These are phyloP conservation scores for Erythrophleum ivorense DNA, from an alignment of 331 rosid genomes.

Conservation along the genomic window DNA sequence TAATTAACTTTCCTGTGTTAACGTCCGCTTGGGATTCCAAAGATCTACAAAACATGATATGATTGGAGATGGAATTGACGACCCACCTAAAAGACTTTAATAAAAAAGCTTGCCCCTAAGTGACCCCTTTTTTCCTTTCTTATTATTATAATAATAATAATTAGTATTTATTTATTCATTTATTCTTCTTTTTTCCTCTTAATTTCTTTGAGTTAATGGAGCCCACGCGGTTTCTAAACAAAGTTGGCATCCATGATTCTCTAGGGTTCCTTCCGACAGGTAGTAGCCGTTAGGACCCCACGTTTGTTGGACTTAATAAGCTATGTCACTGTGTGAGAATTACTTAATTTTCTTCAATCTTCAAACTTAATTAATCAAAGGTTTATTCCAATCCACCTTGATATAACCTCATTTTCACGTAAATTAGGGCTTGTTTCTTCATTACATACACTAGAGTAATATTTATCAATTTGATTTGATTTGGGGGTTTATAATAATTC, in stretches of 20 bases:
- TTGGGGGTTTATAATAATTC: neutral
- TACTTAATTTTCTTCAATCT: constrained; percentile 32
- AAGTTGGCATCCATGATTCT: constrained; percentile 79
- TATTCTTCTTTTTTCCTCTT: neutral
- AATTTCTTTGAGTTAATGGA: constrained; percentile 51
- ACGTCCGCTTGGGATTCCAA: constrained; percentile 85
- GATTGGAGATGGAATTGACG: constrained; percentile 80
- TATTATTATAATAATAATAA: constrained; percentile 5
- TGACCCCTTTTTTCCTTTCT: constrained; percentile 29
- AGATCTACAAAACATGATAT: constrained; percentile 67
- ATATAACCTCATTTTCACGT: constrained; percentile 30
- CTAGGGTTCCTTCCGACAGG: constrained; percentile 62
- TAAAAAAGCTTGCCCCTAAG: constrained; percentile 31
- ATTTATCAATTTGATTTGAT: constrained; percentile 20
- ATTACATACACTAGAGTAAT: neutral
- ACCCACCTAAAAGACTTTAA: constrained; percentile 66
- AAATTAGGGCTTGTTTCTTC: constrained; percentile 4
- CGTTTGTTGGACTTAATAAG: constrained; percentile 42
- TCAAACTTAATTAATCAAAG: neutral
- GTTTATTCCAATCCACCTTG: constrained; percentile 40
- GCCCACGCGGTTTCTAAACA: constrained; percentile 79
- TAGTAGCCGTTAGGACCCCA: constrained; percentile 73
- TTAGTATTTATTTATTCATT: neutral
- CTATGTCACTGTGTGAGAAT: neutral
- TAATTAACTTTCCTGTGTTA: constrained; percentile 32